Conservation (phyloP, 305 asterid genomes). For the Rubia balearica region DNA sequence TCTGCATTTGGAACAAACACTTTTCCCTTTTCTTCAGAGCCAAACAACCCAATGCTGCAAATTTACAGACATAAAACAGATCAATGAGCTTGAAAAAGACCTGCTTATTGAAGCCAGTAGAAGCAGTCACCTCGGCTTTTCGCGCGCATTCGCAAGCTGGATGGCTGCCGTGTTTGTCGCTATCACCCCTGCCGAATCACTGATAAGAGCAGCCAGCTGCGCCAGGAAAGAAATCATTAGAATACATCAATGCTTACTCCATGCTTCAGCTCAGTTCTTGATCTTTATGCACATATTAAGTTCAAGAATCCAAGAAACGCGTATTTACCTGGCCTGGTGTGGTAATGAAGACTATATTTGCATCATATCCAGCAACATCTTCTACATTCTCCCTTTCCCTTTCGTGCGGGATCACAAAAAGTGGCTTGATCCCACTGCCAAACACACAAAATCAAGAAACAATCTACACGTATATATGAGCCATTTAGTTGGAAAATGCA, state of each 20-base stretch:
- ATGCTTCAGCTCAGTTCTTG: neutral
- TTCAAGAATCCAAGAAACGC: neutral
- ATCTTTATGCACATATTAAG: neutral
- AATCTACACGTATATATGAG: no score
- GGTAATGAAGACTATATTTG: slow-evolving; percentile 73
- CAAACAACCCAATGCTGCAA: slow-evolving; percentile 57
- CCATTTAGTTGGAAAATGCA: neutral
- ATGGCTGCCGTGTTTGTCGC: slow-evolving; percentile 77
- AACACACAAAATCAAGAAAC: neutral
- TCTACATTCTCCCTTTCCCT: slow-evolving; percentile 66
- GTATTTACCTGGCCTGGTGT: slow-evolving; percentile 77
- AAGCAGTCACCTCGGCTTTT: slow-evolving; percentile 58
- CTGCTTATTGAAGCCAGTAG: neutral
- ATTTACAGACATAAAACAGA: neutral
- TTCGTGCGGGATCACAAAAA: slow-evolving; percentile 84
- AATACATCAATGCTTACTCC: slow-evolving; percentile 1
- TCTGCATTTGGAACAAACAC: slow-evolving; percentile 53
- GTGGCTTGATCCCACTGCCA: slow-evolving; percentile 59
- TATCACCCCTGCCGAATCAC: slow-evolving; percentile 77
- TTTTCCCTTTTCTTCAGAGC: slow-evolving; percentile 57
- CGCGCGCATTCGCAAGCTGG: slow-evolving; percentile 68
- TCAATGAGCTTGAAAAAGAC: neutral
- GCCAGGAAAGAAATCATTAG: slow-evolving; percentile 2
- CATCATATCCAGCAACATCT: slow-evolving; percentile 58
- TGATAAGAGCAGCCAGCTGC: slow-evolving; percentile 72